Evolutionary conservation across 2,329 filamentous ascomycete genomes (phyloP), one percentile per base, ranked within the genome.

Genomic region (Tolypocladium amazonense): DNA sequence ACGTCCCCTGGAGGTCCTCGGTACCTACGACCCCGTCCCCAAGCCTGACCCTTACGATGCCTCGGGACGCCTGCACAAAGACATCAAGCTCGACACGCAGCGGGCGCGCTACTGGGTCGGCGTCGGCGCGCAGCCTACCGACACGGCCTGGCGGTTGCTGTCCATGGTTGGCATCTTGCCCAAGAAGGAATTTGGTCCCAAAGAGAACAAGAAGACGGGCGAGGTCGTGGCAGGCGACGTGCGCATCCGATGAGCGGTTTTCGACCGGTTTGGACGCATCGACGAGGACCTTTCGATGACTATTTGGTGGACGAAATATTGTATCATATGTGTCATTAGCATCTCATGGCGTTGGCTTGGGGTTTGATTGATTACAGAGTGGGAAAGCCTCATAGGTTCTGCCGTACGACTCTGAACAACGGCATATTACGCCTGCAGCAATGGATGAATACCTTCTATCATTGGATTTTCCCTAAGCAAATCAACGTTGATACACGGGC

Each of bases 81-180:
- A 97, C 66, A 89, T 99, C 71, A 87, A 90, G 69, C 81, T 99
- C 18, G 94, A 99, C 74, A 78, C 83, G 9, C 79, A 84, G 65
- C 81, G 94, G 62, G 89, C 93, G 60, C 88, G 88, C 74, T 99
- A 99, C 78, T 99, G 94, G 94, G 81, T 99, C 41, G 94, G 94
- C 72, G 93, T 97, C 4, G 94, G 94, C 1, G 94, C 94, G 59
- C 94, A 99, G 77, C 94, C 94, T 12, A 92, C 89, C 63, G 90
- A 97, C 66, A 87, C 90, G 3, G 90, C 89, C 41, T 96, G 92
- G 92, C 82, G 90, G 71, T 74, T 97, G 68, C 77, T 99, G 67
- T 84, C 83, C 59, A 88, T 96, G 90, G 90, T 92, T 60, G 66
- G 76, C 33, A 71, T 76, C 45, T 58, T 76, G 60, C 74, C 74